Percentiles rank a stretch among this genome's conserved stretches.
Evolutionary conservation across 495 filamentous ascomycete species (phyloP).

Genomic region (Aspergillus incahuasiensis): DNA sequence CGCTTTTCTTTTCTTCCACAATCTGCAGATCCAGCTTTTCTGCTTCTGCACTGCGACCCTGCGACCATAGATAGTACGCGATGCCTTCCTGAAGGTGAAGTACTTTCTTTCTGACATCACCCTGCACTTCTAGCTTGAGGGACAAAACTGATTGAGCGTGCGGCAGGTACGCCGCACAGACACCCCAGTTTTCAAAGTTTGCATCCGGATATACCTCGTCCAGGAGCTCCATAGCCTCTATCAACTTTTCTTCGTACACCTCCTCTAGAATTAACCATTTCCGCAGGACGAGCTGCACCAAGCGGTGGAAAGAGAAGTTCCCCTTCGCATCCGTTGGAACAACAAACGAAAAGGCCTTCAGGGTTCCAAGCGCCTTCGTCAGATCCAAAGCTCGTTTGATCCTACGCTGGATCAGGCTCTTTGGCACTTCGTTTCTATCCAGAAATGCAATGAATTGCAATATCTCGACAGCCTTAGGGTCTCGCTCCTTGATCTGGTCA

Average conservation of each 20-base stretch:
- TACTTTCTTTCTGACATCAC: background rate
- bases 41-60: slow-evolving; percentile 11
- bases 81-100: slow-evolving; percentile 16
- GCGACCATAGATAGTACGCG: slow-evolving; percentile 16
- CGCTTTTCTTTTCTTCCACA: slow-evolving; percentile 23
- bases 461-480: slow-evolving; percentile 35
- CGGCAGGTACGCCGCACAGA: slow-evolving; percentile 31
- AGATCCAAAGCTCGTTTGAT: slow-evolving; percentile 22
- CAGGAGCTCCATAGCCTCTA: slow-evolving; percentile 27
- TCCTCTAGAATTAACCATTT: slow-evolving; percentile 36
- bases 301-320: slow-evolving; percentile 35
- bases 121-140: slow-evolving; percentile 3
- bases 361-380: slow-evolving; percentile 29
- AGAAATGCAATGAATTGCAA: slow-evolving; percentile 42
- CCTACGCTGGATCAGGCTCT: slow-evolving; percentile 25
- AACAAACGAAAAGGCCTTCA: slow-evolving; percentile 41
- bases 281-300: slow-evolving; percentile 40
- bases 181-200: slow-evolving; percentile 27
- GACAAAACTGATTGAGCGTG: slow-evolving; percentile 32
- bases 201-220: slow-evolving; percentile 30
- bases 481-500: slow-evolving; percentile 32
- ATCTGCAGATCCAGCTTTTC: slow-evolving; percentile 16
- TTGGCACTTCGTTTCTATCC: slow-evolving; percentile 39
- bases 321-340: slow-evolving; percentile 12
- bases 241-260: slow-evolving; percentile 21